Conservation (phyloP, 2,329 filamentous ascomycete species). For the Aspergillus carbonarius region DNA sequence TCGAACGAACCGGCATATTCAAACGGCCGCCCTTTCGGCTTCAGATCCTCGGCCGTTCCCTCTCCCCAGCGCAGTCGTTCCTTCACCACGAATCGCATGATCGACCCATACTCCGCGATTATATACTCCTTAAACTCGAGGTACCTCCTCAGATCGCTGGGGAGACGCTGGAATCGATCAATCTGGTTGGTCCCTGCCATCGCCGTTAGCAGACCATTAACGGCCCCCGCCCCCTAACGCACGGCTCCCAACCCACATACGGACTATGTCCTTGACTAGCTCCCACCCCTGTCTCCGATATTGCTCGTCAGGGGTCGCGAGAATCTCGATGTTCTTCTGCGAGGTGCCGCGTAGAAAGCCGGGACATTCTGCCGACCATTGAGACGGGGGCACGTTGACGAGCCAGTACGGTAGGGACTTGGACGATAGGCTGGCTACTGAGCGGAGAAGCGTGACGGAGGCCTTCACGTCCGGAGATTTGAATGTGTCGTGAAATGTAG, state of each 20-base stretch:
- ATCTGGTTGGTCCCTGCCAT: conserved; percentile 64
- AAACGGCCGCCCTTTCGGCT: conserved; percentile 31
- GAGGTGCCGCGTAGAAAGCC: conserved; percentile 63
- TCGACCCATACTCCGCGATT: conserved; percentile 67
- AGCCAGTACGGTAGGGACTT: conserved; percentile 70
- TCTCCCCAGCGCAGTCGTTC: conserved; percentile 68
- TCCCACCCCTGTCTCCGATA: conserved; percentile 68
- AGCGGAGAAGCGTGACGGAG: conserved; percentile 11
- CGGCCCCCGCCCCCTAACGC: background rate
- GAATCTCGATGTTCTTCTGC: conserved; percentile 67
- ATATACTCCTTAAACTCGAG: conserved; percentile 66
- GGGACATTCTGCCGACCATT: conserved; percentile 68
- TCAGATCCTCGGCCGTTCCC: conserved; percentile 40
- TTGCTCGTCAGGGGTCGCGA: conserved; percentile 67
- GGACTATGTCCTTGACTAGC: conserved; percentile 63
- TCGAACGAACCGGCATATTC: conserved; percentile 35
- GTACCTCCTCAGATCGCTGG: conserved; percentile 77
- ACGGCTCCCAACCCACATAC: conserved; percentile 31
- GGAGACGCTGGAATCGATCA: conserved; percentile 72
- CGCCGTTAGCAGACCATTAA: background rate
- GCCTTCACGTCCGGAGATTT: conserved; percentile 16
- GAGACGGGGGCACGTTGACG: conserved; percentile 66
- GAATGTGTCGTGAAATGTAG: conserved; percentile 24
- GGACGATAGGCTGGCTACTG: conserved; percentile 10
- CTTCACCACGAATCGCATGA: conserved; percentile 72